Conservation (phyloP, 768 basidiomycete genomes). For the Hygrocybe punicea region DNA sequence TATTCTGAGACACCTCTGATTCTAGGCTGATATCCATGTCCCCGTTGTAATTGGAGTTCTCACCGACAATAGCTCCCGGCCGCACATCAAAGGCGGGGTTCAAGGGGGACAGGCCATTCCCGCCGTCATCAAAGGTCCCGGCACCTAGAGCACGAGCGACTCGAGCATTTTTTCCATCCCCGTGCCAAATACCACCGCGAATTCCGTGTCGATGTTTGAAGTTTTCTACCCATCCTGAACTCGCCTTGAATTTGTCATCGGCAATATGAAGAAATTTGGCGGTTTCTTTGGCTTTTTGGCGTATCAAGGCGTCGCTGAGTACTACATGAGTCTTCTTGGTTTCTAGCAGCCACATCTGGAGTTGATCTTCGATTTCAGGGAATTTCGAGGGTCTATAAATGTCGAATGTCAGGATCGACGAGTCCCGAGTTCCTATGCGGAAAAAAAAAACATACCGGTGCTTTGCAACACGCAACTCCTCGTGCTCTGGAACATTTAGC, state of each 20-base stretch:
- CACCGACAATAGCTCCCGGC: constrained; percentile 26
- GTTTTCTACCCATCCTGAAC: constrained; percentile 87
- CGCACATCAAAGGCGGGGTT: constrained; percentile 39
- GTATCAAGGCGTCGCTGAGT: constrained; percentile 64
- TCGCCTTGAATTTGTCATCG: constrained; percentile 84
- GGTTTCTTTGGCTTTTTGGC: constrained; percentile 64
- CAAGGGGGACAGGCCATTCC: constrained; percentile 32
- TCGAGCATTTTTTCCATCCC: constrained; percentile 27
- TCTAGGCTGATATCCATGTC: no score
- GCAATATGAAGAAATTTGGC: constrained; percentile 53
- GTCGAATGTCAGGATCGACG: background rate
- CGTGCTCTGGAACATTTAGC: constrained; percentile 64
- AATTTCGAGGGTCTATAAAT: constrained; percentile 69
- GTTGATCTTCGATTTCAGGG: constrained; percentile 66
- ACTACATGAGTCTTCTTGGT: constrained; percentile 44
- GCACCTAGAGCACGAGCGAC: constrained; percentile 18
- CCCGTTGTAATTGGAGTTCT: background rate
- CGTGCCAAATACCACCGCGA: constrained; percentile 58
- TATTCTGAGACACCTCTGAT: background rate
- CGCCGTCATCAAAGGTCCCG: background rate
- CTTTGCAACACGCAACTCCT: constrained; percentile 58
- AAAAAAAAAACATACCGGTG: constrained; percentile 53
- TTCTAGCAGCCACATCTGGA: constrained; percentile 58
- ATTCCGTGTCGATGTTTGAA: constrained; percentile 84
- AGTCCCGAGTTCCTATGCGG: background rate